Evolutionary conservation across 2,329 filamentous ascomycete species (phyloP), one percentile per base, ranked within the genome.

Genomic region (Penicillium sp.): DNA sequence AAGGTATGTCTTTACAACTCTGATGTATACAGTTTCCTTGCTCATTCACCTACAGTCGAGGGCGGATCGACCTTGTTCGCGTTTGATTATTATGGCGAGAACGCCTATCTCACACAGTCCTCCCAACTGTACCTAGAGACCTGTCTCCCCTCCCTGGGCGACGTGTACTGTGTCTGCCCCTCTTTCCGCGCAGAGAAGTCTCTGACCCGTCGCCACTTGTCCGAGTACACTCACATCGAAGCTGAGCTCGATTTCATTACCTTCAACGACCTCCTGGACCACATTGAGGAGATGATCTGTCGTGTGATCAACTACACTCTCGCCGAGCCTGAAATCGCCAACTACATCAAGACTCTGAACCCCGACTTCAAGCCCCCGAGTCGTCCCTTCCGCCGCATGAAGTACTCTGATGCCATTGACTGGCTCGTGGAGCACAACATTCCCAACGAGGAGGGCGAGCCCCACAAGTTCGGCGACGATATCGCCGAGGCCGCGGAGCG

Each of bases 171-270:
- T 71, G 93, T 99, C 66, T 92, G 96, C 75, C 96, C 96, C 74
- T 97, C 93, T 2, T 99, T 99, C 86, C 92, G 94, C 57, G 94
- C 94, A 13, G 94, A 99, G 76, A 96, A 96, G 78, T 93, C 88
- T 6, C 81, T 97, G 52, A 99, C 94, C 45, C 88, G 94, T 57
- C 89, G 94, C 67, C 94, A 99, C 72, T 77, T 99, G 65, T 89
- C 90, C 44, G 94, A 99, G 76, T 99, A 96, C 79, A 95, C 92
- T 1, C 94, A 99, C 77, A 84, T 99, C 62, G 94, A 99, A 77
- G 93, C 87, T 53, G 94, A 99, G 74, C 82, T 99, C 54, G 94
- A 97, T 78, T 97, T 94, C 71, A 95, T 99, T 77, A 84, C 83
- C 63, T 99, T 99, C 69, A 83, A 88, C 61, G 91, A 96, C 73